A percentile compares a stretch with the other conserved stretches of the same genome.
phyloP scores from a whole-genome alignment of 2,329 filamentous ascomycete genomes.

The Neurospora crassa region DNA sequence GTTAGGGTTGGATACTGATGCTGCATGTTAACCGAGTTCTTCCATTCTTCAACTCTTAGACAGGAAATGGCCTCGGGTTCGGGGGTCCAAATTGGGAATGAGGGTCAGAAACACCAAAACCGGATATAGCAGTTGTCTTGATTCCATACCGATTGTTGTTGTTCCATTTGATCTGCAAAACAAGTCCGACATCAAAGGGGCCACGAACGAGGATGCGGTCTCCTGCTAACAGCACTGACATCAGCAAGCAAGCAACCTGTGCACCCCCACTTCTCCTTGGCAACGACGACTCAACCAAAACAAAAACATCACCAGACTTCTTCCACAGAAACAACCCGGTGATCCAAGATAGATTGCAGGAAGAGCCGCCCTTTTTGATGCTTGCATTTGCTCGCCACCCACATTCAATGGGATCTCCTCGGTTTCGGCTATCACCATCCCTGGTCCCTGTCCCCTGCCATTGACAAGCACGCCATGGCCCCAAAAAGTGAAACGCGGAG shows the following conservation, averaged over 20 bases:
- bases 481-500: constrained; percentile 9
- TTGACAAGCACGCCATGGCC: neutral
- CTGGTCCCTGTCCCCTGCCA: neutral
- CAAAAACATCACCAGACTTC: neutral
- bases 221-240: neutral
- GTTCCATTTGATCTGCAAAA: too few species aligned
- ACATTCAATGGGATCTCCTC: neutral
- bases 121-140: too few species aligned
- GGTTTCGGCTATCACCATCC: neutral
- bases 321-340: neutral
- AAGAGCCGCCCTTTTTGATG: neutral
- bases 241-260: neutral
- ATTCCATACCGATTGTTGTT: too few species aligned
- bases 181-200: too few species aligned
- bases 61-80: neutral
- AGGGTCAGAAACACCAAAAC: neutral
- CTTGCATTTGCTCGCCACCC: neutral
- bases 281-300: neutral
- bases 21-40: neutral
- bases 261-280: neutral
- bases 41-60: neutral
- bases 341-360: neutral
- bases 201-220: neutral
- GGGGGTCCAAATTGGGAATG: neutral
- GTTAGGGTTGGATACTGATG: neutral